Base-by-base conservation (phyloP, 192 early-diverging fungal species). In the Coemansia sp. region DNA sequence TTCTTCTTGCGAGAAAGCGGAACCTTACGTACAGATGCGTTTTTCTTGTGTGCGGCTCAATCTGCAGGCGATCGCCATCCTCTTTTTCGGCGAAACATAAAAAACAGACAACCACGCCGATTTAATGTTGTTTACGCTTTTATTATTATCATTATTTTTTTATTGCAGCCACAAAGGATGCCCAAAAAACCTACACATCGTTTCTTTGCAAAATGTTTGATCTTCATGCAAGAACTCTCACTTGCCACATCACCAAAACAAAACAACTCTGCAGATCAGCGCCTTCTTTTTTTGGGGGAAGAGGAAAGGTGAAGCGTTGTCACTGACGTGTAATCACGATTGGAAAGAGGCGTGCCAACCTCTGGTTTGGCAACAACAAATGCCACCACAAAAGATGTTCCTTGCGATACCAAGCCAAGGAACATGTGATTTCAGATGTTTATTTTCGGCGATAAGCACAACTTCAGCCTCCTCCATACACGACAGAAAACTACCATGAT, bases 211-310 rank as follows among this genome's bases (percentile, higher is more conserved):
- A 34, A 7, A 24, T 21, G 21, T 44, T 9, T 46, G 12, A 46
- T 18, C 44, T 20, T 63, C 23, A 46, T 4, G 33, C 10, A 7
- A 46, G 18, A 46, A 18, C 16, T 46, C 44, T 46, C 44, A 46
- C 14, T 18, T 46, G 44, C 44, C 44, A 46, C 44, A 46, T 18
- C 14, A 14, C 44, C 44, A 45, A 67, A 67, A 46, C 12, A 41
- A 41, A 14, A 41, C 12, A 14, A 14, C 39, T 46, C 18, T 14
- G 16, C 44, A 46, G 11, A 46, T 46, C 44, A 14, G 39, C 44
- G 5, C 18, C 5, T 11, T 6, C 44, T 5, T 14, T 5, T 46
- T 46, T 41, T 41, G 39, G 39, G 39, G 39, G 39, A 6, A 41
- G 39, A 41, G 39, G 12, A 41, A 41, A 41, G 39, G 12, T 1